phyloP scores from a whole-genome alignment of 352 stramenopile genomes.

The Phytopythium mirpurense region DNA sequence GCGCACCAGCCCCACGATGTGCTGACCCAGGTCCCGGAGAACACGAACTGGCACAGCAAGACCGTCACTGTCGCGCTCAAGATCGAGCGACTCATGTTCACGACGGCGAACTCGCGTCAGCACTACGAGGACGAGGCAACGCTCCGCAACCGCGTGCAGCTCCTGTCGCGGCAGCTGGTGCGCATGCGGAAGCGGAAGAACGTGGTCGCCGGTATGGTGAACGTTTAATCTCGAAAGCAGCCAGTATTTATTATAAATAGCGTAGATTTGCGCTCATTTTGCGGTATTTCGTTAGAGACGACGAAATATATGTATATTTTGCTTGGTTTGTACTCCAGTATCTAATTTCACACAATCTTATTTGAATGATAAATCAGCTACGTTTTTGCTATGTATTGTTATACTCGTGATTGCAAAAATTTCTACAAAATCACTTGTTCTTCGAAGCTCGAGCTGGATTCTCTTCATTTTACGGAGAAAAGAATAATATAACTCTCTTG shows the following conservation, averaged over 20 bases:
- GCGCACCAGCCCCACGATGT: constrained; percentile 52
- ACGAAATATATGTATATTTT: too few species aligned
- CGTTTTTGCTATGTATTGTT: too few species aligned
- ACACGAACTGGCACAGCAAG: constrained; percentile 58
- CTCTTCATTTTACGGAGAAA: too few species aligned
- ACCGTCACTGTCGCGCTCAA: constrained; percentile 52
- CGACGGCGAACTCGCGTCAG: constrained; percentile 37
- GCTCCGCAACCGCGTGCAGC: constrained; percentile 42
- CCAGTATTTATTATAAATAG: constrained; percentile 5
- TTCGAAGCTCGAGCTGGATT: too few species aligned
- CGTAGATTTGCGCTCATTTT: background rate
- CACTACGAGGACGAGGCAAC: constrained; percentile 55
- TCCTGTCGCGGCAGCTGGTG: constrained; percentile 49
- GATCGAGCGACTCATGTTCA: constrained; percentile 64
- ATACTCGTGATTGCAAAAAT: too few species aligned
- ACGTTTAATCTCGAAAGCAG: background rate
- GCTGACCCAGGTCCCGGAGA: constrained; percentile 52
- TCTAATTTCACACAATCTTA: too few species aligned
- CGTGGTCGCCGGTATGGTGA: constrained; percentile 17
- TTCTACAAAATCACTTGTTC: too few species aligned
- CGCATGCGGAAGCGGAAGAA: constrained; percentile 61
- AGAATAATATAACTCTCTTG: too few species aligned
- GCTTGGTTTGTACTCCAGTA: too few species aligned
- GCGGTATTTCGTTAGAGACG: too few species aligned
- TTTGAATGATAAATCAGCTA: too few species aligned